Conservation (phyloP, 495 filamentous ascomycete genomes). For the Platismatia glauca region DNA sequence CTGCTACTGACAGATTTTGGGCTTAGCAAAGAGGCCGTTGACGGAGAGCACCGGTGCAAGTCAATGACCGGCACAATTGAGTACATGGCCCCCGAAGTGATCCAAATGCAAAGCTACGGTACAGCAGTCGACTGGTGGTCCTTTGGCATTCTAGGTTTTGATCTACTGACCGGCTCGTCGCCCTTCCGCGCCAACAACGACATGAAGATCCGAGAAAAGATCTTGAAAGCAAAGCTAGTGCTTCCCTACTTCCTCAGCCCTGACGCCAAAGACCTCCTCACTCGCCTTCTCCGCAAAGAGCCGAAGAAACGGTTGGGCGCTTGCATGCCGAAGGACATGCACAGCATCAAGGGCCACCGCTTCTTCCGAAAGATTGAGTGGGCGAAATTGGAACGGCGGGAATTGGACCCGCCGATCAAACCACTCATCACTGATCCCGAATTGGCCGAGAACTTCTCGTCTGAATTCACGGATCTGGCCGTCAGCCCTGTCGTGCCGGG, state of each 20-base stretch:
- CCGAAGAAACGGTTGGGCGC: slow-evolving; percentile 78
- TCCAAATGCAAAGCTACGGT: slow-evolving; percentile 76
- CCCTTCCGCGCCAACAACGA: slow-evolving; percentile 88
- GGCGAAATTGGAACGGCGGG: slow-evolving; percentile 66
- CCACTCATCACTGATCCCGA: slow-evolving; percentile 91
- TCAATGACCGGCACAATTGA: slow-evolving; percentile 89
- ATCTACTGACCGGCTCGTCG: slow-evolving; percentile 80
- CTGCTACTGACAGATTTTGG: slow-evolving; percentile 95
- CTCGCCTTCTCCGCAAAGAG: slow-evolving; percentile 80
- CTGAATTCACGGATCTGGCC: slow-evolving; percentile 75
- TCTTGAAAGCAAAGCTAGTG: slow-evolving; percentile 77
- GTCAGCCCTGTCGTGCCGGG: slow-evolving; percentile 55
- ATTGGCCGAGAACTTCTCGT: slow-evolving; percentile 87
- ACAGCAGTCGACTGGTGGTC: slow-evolving; percentile 98
- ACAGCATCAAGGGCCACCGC: slow-evolving; percentile 80
- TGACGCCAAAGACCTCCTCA: slow-evolving; percentile 90
- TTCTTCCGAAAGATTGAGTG: slow-evolving; percentile 97
- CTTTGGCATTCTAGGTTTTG: slow-evolving; percentile 81
- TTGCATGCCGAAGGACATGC: slow-evolving; percentile 79
- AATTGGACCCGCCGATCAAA: slow-evolving; percentile 76
- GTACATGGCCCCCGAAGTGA: slow-evolving; percentile 97
- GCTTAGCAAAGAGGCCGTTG: slow-evolving; percentile 86
- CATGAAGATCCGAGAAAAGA: slow-evolving; percentile 86
- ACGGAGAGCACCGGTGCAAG: slow-evolving; percentile 68
- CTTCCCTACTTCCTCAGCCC: slow-evolving; percentile 80